Evolutionary conservation across 2,329 filamentous ascomycete genomes (phyloP).

Genomic region (Shiraia sp.): DNA sequence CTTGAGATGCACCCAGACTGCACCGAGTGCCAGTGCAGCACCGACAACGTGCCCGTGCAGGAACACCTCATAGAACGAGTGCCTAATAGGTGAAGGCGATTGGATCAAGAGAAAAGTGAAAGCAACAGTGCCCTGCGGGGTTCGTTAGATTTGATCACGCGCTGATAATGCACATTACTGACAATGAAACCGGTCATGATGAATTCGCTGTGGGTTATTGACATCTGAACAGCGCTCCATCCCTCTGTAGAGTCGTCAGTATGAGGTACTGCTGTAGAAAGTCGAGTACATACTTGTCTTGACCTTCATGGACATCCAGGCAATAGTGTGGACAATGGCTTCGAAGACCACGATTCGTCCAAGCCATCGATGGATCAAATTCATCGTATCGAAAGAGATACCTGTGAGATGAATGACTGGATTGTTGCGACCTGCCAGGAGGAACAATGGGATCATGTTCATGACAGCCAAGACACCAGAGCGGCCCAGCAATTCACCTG

Average conservation of each 20-base stretch:
- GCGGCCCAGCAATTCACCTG: slow-evolving; percentile 65
- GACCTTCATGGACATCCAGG: slow-evolving; percentile 58
- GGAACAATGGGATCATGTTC: slow-evolving; percentile 78
- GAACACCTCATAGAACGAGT: slow-evolving; percentile 81
- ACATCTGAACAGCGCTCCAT: slow-evolving; percentile 53
- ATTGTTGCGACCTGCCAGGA: slow-evolving; percentile 77
- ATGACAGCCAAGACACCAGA: slow-evolving; percentile 71
- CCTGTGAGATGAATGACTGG: slow-evolving; percentile 72
- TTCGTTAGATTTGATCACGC: slow-evolving; percentile 64
- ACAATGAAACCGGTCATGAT: slow-evolving; percentile 68
- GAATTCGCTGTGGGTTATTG: slow-evolving; percentile 51
- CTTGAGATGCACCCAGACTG: slow-evolving; percentile 68
- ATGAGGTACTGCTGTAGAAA: background rate
- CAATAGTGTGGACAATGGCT: slow-evolving; percentile 66
- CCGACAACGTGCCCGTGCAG: slow-evolving; percentile 71
- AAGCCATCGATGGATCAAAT: slow-evolving; percentile 79
- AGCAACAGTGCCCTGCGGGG: slow-evolving; percentile 58
- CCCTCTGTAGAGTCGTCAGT: slow-evolving; percentile 44
- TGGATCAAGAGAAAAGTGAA: slow-evolving; percentile 69
- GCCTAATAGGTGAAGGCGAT: slow-evolving; percentile 70
- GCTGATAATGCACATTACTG: slow-evolving; percentile 54
- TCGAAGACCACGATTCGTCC: slow-evolving; percentile 76
- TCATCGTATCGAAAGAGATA: slow-evolving; percentile 82
- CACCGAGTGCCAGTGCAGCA: slow-evolving; percentile 63
- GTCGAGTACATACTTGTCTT: slow-evolving; percentile 32